Base-by-base conservation (phyloP, 2,329 filamentous ascomycete genomes). In the Exophiala sp. region DNA sequence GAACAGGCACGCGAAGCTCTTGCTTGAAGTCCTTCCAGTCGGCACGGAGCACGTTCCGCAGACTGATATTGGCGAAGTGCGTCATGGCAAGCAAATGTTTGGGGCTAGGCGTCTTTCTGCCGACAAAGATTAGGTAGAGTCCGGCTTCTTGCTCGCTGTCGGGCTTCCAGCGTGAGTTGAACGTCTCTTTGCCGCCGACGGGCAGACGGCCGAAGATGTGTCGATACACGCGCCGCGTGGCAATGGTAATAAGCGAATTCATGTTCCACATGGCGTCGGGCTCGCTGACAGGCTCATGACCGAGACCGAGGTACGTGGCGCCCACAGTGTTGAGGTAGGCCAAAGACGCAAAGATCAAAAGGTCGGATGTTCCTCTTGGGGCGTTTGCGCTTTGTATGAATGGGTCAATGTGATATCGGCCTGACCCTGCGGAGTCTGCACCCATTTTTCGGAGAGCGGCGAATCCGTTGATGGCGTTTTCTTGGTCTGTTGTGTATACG, bases 381-480 rank as follows among this genome's bases (percentile, higher is more conserved):
- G 68, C 66, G 1, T 60, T 62, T 0, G 68, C 68, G 5, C 63
- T 58, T 2, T 69, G 68, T 18, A 73, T 66, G 50, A 65, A 74
- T 0, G 72, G 72, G 44, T 74, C 72, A 12, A 74, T 52, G 47
- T 74, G 72, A 51, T 72, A 74, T 10, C 71, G 71, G 4, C 61
- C 52, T 12, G 65, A 62, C 3, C 63, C 63, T 9, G 29, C 29
- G 21, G 16, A 20, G 7, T 29, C 24, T 29, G 24, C 7, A 32
- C 70, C 69, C 16, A 74, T 62, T 11, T 60, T 65, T 9, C 72
- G 68, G 1, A 74, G 62, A 1, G 68, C 72, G 0, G 71, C 71
- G 42, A 74, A 72, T 0, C 71, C 71, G 46, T 69, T 71, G 8
- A 68, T 62, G 0, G 8, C 38, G 0, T 66, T 67, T 14, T 65